Evolutionary conservation across 108 stramenopile species (phyloP).

Genomic region (Nitzschia sp.): DNA sequence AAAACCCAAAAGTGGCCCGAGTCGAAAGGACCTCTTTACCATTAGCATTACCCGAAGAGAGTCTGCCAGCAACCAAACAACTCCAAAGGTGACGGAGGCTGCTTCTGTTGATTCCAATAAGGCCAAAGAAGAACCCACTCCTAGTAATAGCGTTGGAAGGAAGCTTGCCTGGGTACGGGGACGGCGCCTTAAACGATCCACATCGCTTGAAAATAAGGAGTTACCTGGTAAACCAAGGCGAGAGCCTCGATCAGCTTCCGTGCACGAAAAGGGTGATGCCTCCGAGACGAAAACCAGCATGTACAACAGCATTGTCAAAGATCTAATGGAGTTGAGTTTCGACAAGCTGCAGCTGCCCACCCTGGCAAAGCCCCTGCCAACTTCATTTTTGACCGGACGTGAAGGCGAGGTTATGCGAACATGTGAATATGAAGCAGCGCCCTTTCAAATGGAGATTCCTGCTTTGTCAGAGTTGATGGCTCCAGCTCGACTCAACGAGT

Average conservation of each 20-base stretch:
- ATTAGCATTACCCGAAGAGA: neutral
- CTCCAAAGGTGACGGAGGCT: neutral
- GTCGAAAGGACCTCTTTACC: neutral
- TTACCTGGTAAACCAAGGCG: neutral
- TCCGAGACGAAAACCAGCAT: neutral
- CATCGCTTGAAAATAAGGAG: neutral
- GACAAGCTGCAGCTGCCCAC: slow-evolving; percentile 25
- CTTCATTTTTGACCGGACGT: slow-evolving; percentile 45
- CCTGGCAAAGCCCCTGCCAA: slow-evolving; percentile 44
- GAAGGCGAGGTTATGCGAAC: slow-evolving; percentile 37
- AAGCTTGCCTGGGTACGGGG: too few species aligned
- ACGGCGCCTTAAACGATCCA: neutral
- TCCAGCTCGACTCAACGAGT: slow-evolving; percentile 45
- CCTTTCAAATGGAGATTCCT: slow-evolving; percentile 74
- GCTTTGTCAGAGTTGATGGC: slow-evolving; percentile 45
- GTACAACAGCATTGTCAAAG: slow-evolving; percentile 14
- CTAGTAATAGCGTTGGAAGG: too few species aligned
- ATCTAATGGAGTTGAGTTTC: slow-evolving; percentile 35
- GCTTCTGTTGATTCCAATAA: neutral
- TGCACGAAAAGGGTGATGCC: neutral
- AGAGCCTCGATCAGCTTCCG: neutral
- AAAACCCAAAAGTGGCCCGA: neutral
- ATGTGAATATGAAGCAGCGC: slow-evolving; percentile 56
- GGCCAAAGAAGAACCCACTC: neutral
- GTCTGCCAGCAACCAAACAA: neutral